Conservation (phyloP, 2,329 filamentous ascomycete species). For the Purpureocillium lavendulum region DNA sequence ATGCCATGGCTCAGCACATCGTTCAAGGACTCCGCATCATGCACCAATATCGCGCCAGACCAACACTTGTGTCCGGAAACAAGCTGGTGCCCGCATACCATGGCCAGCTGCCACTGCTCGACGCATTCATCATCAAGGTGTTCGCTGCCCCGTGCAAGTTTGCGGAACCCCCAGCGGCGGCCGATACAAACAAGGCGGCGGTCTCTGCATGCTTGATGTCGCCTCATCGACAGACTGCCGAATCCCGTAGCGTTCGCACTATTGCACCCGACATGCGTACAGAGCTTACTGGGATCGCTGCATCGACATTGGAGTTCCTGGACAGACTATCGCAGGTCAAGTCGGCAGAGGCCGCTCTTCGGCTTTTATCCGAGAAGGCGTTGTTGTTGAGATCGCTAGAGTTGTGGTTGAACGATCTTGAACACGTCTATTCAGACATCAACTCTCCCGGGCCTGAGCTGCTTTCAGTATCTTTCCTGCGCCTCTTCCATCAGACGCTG, state of each 20-base stretch:
- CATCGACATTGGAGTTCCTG: slow-evolving; percentile 23
- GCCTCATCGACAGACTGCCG: too few relatives aligned
- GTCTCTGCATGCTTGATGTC: too few relatives aligned
- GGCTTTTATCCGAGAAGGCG: slow-evolving; percentile 20
- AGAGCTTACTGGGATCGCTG: slow-evolving; percentile 22
- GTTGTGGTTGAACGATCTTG: slow-evolving; percentile 22
- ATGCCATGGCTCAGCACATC: slow-evolving; percentile 33
- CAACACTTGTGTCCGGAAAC: slow-evolving; percentile 16
- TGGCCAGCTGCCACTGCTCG: slow-evolving; percentile 26
- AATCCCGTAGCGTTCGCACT: slow-evolving; percentile 15
- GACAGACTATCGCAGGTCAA: slow-evolving; percentile 16
- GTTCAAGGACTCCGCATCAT: slow-evolving; percentile 34
- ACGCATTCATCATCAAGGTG: slow-evolving; percentile 33
- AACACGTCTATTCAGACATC: slow-evolving; percentile 11
- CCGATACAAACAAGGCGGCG: slow-evolving; percentile 6
- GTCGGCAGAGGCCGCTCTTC: slow-evolving; percentile 13
- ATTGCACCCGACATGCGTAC: slow-evolving; percentile 28
- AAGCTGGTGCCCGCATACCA: slow-evolving; percentile 22
- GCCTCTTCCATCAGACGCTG: slow-evolving; percentile 23
- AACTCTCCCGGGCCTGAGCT: slow-evolving; percentile 12
- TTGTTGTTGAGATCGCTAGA: slow-evolving; percentile 20
- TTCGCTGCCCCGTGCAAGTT: slow-evolving; percentile 33
- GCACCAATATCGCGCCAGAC: slow-evolving; percentile 29
- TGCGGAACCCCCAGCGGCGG: slow-evolving; percentile 17
- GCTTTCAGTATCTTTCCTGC: slow-evolving; percentile 25